A percentile compares a stretch with the other conserved stretches of the same genome.
Conservation (phyloP, 805 yeast species). For the Lipomyces japonicus region DNA sequence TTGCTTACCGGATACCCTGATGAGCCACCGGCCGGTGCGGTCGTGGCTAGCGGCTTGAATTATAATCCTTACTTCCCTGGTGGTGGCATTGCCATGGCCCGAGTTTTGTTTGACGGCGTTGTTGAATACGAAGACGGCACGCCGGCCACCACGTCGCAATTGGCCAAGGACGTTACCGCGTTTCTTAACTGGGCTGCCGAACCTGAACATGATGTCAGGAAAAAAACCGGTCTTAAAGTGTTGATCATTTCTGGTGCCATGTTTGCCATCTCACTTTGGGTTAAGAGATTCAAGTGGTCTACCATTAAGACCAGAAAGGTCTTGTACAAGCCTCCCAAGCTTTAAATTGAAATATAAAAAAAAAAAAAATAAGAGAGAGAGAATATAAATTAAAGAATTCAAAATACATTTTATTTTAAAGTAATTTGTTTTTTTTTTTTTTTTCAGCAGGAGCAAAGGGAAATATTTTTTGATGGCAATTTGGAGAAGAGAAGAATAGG, state of each 20-base stretch:
- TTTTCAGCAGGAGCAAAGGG: too few species aligned
- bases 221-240: conserved; percentile 94
- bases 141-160: conserved; percentile 95
- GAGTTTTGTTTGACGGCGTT: conserved; percentile 94
- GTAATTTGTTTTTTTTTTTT: neutral
- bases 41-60: conserved; percentile 88
- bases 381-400: neutral
- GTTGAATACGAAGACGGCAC: conserved; percentile 99
- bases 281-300: conserved; percentile 98
- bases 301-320: conserved; percentile 92
- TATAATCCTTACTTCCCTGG: conserved; percentile 99
- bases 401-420: neutral
- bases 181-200: conserved; percentile 98
- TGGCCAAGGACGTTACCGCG: conserved; percentile 96
- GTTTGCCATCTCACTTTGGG: conserved; percentile 80
- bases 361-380: too few species aligned
- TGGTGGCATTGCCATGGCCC: conserved; percentile 98
- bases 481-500: too few species aligned
- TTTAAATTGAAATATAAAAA: conserved; percentile 1
- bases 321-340: conserved; percentile 85
- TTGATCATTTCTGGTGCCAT: conserved; percentile 71
- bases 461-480: too few species aligned
- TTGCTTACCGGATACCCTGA: conserved; percentile 98
- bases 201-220: conserved; percentile 98
- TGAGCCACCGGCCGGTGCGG: conserved; percentile 97